These are phyloP conservation scores for Fusarium floridanum DNA, from an alignment of 2,329 filamentous ascomycete genomes.

Conservation along the genomic window DNA sequence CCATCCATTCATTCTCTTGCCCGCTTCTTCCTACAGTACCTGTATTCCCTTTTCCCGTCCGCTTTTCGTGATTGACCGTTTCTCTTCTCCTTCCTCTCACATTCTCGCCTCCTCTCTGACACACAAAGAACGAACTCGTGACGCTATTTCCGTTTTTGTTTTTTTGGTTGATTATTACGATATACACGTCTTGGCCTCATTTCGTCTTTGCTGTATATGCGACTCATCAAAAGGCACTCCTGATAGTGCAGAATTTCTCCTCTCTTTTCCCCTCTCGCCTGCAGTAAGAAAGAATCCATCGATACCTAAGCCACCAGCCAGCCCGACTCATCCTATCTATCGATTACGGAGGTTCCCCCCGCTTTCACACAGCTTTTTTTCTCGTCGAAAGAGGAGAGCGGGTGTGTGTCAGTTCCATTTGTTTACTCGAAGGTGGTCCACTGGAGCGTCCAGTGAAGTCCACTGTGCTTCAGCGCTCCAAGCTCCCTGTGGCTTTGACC, in stretches of 20 bases:
- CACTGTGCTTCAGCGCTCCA: conserved; percentile 34
- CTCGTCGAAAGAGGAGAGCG: neutral
- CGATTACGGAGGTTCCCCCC: conserved; percentile 13
- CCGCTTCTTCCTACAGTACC: conserved; percentile 27
- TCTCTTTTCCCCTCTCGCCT: conserved; percentile 13
- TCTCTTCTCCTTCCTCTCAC: conserved; percentile 12
- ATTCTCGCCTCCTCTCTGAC: conserved; percentile 11
- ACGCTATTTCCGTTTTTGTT: conserved; percentile 10
- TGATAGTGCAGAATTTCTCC: conserved; percentile 3
- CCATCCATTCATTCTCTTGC: conserved; percentile 25
- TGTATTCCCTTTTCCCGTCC: conserved; percentile 25
- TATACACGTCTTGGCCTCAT: neutral
- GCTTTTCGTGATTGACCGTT: conserved; percentile 18
- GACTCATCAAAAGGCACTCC: neutral
- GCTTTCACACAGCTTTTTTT: conserved; percentile 23
- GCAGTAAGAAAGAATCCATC: conserved; percentile 19
- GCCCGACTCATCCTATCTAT: conserved; percentile 13
- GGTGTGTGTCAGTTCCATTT: conserved; percentile 5
- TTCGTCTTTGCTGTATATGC: neutral
- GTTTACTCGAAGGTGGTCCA: conserved; percentile 26
- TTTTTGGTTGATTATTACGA: conserved; percentile 6
- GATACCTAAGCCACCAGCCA: conserved; percentile 15
- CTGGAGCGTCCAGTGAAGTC: neutral
- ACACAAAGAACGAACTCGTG: conserved; percentile 9
- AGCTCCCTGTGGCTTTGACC: conserved; percentile 3